These are phyloP conservation scores for Aspergillus avenaceus DNA, from an alignment of 495 filamentous ascomycete species.

Conservation along the genomic window DNA sequence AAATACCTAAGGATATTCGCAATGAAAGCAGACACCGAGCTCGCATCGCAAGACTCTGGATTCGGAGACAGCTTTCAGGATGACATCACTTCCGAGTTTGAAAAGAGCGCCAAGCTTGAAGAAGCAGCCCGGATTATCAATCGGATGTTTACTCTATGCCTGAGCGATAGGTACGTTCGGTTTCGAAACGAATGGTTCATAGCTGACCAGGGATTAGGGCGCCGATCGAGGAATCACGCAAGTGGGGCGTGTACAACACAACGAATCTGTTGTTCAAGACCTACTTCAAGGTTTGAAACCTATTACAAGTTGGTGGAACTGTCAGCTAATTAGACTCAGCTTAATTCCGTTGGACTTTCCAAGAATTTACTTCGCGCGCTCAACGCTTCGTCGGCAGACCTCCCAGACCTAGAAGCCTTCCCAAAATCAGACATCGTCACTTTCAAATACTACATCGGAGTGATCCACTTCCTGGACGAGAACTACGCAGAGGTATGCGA, in stretches of 20 bases:
- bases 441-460: conserved; percentile 91
- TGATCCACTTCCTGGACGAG: conserved; percentile 87
- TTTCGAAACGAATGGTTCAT: background rate
- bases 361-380: conserved; percentile 86
- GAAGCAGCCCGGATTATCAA: conserved; percentile 87
- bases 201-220: conserved; percentile 54
- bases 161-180: conserved; percentile 73
- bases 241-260: conserved; percentile 94
- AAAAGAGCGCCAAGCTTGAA: conserved; percentile 76
- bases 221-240: conserved; percentile 81
- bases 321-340: conserved; percentile 25
- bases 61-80: conserved; percentile 61
- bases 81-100: conserved; percentile 65
- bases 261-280: conserved; percentile 95
- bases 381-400: conserved; percentile 66
- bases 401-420: conserved; percentile 69
- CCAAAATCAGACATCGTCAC: conserved; percentile 91
- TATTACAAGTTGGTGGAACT: background rate
- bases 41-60: conserved; percentile 34
- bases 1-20: conserved; percentile 84
- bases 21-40: conserved; percentile 71
- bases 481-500: conserved; percentile 67
- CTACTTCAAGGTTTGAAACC: conserved; percentile 70
- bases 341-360: conserved; percentile 81
- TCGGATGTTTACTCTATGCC: conserved; percentile 80